Evolutionary conservation across 2,329 filamentous ascomycete genomes (phyloP).

Genomic region (Xylariomycetidae sp.): DNA sequence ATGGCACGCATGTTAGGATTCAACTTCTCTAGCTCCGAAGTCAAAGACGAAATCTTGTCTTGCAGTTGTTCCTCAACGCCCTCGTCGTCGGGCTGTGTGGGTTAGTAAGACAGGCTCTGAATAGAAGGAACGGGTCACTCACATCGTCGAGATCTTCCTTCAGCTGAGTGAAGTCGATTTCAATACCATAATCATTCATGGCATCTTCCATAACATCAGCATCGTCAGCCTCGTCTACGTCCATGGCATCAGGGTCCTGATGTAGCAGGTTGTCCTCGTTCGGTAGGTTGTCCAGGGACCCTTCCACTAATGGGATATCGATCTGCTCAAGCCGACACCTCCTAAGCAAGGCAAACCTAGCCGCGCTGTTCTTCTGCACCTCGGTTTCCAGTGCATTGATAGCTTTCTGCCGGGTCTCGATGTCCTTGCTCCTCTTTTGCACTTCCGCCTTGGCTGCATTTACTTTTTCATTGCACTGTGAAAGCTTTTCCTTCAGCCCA

Average conservation of each 20-base stretch:
- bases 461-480: conserved; percentile 68
- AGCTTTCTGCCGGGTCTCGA: conserved; percentile 68
- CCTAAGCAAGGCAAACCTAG: conserved; percentile 78
- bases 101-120: conserved; percentile 24
- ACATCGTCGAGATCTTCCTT: conserved; percentile 79
- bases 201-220: conserved; percentile 57
- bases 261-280: conserved; percentile 78
- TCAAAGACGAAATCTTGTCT: conserved; percentile 71
- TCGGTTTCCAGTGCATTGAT: conserved; percentile 78
- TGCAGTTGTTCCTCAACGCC: conserved; percentile 71
- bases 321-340: conserved; percentile 94
- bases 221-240: conserved; percentile 72
- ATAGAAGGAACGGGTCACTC: conserved; percentile 33
- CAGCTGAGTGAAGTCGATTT: conserved; percentile 77
- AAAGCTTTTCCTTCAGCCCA: conserved; percentile 61
- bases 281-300: conserved; percentile 79
- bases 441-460: conserved; percentile 75
- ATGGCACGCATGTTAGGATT: conserved; percentile 96
- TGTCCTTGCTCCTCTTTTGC: conserved; percentile 77
- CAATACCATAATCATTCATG: conserved; percentile 86
- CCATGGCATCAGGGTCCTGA: conserved; percentile 84
- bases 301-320: conserved; percentile 70
- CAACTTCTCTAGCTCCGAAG: conserved; percentile 82
- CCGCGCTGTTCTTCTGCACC: conserved; percentile 78
- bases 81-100: conserved; percentile 58